These are phyloP conservation scores for Hypoxylon sp. DNA, from an alignment of 2,329 filamentous ascomycete species.

Conservation along the genomic window DNA sequence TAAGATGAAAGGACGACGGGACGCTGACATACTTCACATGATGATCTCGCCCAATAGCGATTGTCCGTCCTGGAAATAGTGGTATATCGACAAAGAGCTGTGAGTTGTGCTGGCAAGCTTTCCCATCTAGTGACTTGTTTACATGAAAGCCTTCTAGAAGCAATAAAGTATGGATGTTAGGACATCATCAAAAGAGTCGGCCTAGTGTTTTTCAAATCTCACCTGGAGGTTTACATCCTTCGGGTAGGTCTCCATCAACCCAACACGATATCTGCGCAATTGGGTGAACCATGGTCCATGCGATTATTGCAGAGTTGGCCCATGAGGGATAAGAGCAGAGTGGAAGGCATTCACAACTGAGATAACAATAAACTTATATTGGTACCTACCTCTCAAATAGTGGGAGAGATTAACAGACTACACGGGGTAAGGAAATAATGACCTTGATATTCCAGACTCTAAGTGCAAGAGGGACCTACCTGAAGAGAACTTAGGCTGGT, in stretches of 20 bases:
- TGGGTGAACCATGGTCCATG: slow-evolving; percentile 23
- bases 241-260: slow-evolving; percentile 12
- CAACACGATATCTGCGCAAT: slow-evolving; percentile 39
- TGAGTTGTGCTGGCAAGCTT: slow-evolving; percentile 19
- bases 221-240: slow-evolving; percentile 30
- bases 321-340: not conserved
- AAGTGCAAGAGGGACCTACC: not conserved
- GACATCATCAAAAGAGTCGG: not conserved
- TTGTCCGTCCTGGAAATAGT: slow-evolving; percentile 33
- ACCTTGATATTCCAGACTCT: not conserved
- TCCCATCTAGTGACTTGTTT: slow-evolving; percentile 18
- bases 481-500: too few relatives aligned
- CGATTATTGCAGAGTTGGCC: not conserved
- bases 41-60: slow-evolving; percentile 42
- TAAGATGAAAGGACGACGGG: not conserved
- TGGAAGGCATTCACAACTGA: not conserved
- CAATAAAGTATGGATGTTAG: slow-evolving; percentile 1
- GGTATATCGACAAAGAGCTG: slow-evolving; percentile 36
- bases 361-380: not conserved
- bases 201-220: not conserved
- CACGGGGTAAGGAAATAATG: too few relatives aligned
- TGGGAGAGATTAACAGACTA: too few relatives aligned
- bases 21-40: slow-evolving; percentile 41
- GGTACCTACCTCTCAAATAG: not conserved
- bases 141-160: slow-evolving; percentile 27